These are phyloP conservation scores for Coprinellus micaceus DNA, from an alignment of 768 basidiomycete species.

Conservation along the genomic window DNA sequence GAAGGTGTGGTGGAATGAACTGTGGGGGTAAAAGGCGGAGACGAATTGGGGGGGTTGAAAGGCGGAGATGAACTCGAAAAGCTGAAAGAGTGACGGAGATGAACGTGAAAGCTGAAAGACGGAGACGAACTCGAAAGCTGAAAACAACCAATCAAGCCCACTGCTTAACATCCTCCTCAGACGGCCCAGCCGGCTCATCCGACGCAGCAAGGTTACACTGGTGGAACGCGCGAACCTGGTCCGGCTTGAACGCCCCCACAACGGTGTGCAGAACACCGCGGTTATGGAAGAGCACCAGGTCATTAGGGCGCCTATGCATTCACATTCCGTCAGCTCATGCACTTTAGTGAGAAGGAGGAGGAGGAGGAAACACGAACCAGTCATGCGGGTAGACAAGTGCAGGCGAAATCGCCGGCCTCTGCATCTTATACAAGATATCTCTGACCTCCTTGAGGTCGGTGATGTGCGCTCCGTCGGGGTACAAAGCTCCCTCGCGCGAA, in stretches of 20 bases:
- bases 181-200: slow-evolving; percentile 65
- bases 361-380: too few species aligned
- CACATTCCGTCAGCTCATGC: too few species aligned
- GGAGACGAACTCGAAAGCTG: too few species aligned
- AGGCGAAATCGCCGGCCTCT: slow-evolving; percentile 86
- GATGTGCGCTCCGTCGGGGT: slow-evolving; percentile 78
- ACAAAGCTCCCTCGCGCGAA: slow-evolving; percentile 59
- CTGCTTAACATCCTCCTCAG: slow-evolving; percentile 57
- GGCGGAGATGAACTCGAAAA: too few species aligned
- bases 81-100: too few species aligned
- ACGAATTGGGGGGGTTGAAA: too few species aligned
- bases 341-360: too few species aligned
- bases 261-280: slow-evolving; percentile 78
- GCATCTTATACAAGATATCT: slow-evolving; percentile 77
- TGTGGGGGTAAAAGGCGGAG: background rate
- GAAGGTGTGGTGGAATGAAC: too few species aligned
- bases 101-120: too few species aligned
- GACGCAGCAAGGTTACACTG: slow-evolving; percentile 87
- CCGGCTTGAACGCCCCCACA: slow-evolving; percentile 67
- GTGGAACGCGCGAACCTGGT: slow-evolving; percentile 73
- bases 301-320: slow-evolving; percentile 51
- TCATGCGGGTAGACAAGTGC: slow-evolving; percentile 86
- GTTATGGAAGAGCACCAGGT: slow-evolving; percentile 85
- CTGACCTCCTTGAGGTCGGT: slow-evolving; percentile 72
- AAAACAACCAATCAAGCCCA: slow-evolving; percentile 55